Percentiles rank a stretch among this genome's conserved stretches.
Conservation (phyloP, 805 yeast genomes). For the Maudiozyma bulderi region DNA sequence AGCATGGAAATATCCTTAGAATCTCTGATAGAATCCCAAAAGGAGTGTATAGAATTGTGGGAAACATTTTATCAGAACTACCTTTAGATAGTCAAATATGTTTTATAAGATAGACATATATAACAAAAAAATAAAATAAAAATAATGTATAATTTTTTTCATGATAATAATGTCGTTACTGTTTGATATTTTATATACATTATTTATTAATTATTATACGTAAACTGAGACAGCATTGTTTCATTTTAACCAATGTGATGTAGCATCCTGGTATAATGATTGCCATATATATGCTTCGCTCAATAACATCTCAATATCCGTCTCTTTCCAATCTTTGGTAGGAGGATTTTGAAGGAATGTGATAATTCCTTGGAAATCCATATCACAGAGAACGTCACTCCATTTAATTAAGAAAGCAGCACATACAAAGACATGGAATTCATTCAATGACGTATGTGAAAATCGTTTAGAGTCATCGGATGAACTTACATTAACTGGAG, state of each 20-base stretch:
- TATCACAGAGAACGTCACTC: constrained; percentile 62
- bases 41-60: constrained; percentile 83
- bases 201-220: no score
- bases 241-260: constrained; percentile 56
- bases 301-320: constrained; percentile 80
- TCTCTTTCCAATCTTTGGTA: constrained; percentile 74
- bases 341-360: constrained; percentile 88
- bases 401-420: constrained; percentile 92
- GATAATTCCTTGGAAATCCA: constrained; percentile 92
- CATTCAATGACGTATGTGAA: constrained; percentile 42
- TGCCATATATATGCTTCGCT: constrained; percentile 98
- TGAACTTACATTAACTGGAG: constrained; percentile 6
- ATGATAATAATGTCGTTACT: no score
- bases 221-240: no score
- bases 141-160: no score
- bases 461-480: constrained; percentile 10
- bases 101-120: background rate
- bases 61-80: constrained; percentile 70
- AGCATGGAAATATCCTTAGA: constrained; percentile 86
- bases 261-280: constrained; percentile 77
- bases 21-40: constrained; percentile 84
- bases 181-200: no score
- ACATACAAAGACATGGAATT: constrained; percentile 93
- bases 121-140: background rate
- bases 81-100: constrained; percentile 10